phyloP scores from a whole-genome alignment of 1,139 yeast genomes.

The Sugiyamaella pinicola region DNA sequence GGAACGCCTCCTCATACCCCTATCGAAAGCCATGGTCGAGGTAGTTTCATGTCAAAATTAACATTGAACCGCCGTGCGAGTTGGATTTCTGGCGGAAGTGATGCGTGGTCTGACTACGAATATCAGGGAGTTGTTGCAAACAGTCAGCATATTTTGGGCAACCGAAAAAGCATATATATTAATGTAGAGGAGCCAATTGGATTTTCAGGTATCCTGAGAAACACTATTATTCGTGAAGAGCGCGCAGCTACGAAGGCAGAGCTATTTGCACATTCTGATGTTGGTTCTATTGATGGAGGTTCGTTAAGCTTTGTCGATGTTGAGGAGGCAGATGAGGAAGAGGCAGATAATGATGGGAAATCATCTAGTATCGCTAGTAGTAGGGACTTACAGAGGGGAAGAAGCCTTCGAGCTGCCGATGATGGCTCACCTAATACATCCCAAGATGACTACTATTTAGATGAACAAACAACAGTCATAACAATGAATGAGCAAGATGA shows the following conservation, averaged over 20 bases:
- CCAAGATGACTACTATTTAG: background rate
- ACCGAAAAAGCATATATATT: conserved; percentile 28
- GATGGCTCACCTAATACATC: conserved; percentile 1
- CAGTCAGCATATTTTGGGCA: conserved; percentile 19
- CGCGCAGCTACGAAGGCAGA: conserved; percentile 20
- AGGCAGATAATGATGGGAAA: background rate
- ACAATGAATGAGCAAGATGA: conserved; percentile 10
- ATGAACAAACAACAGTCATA: conserved; percentile 4
- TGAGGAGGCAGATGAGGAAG: conserved; percentile 6
- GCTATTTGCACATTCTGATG: conserved; percentile 12
- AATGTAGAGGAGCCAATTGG: conserved; percentile 35
- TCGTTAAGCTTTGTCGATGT: conserved; percentile 10
- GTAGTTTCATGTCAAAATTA: conserved; percentile 25
- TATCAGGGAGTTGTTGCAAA: conserved; percentile 31
- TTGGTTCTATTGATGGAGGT: conserved; percentile 14
- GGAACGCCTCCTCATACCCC: conserved; percentile 8
- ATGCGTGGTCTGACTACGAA: conserved; percentile 34
- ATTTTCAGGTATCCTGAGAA: conserved; percentile 40
- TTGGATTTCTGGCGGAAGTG: conserved; percentile 29
- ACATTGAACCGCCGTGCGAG: conserved; percentile 31
- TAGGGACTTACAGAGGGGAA: background rate
- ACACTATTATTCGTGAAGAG: conserved; percentile 38
- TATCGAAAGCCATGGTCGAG: conserved; percentile 4
- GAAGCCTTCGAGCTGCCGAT: background rate
- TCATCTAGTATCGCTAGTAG: conserved; percentile 3